Base-by-base conservation (phyloP, 768 basidiomycete species). In the Tylopilus felleus region DNA sequence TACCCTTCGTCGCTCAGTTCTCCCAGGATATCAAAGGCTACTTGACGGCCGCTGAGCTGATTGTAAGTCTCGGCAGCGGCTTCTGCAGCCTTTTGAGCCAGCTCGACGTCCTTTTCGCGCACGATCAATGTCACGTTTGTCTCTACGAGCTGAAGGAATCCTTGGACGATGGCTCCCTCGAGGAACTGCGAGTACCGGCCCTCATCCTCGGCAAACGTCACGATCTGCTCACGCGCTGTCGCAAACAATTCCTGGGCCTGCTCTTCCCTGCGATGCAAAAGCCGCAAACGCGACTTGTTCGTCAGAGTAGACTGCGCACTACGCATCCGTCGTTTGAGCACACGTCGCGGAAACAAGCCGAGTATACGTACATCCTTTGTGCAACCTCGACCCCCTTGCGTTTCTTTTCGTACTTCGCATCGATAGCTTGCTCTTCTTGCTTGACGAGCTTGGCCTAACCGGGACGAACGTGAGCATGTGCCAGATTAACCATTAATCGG, bases 251-350 rank as follows among this genome's bases (percentile, higher is more conserved):
- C 86, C 65, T 96, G 91, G 7, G 98, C 75, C 49, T 94, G 85
- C 67, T 97, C 93, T 72, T 98, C 96, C 46, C 95, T 85, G 53
- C 86, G 84, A 67, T 95, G 90, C 10, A 98, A 82, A 28, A 98
- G 80, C 66, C 81, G 85, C 61, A 99, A 80, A 33, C 97, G 91
- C 14, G 95, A 93, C 66, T 92, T 94, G 80, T 98, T 99, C 60
- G 94, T 97, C 57, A 96, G 80, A 23, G 91, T 98, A 7, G 96
- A 98, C 69, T 96, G 91, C 8, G 94, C 86, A 61, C 96, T 98
- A 62, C 1, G 36, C 9, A 29, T 50, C 36, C 52, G 7, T 44
- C 47, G 52, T 46, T 19, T 40, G 28, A 48, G 54, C 29, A 43
- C 22, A 41, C 10, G 42, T 22, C 38, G 28, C 14, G 21, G 35